Conservation (phyloP, 257 asterid genomes). For the Nicotiana attenuata region DNA sequence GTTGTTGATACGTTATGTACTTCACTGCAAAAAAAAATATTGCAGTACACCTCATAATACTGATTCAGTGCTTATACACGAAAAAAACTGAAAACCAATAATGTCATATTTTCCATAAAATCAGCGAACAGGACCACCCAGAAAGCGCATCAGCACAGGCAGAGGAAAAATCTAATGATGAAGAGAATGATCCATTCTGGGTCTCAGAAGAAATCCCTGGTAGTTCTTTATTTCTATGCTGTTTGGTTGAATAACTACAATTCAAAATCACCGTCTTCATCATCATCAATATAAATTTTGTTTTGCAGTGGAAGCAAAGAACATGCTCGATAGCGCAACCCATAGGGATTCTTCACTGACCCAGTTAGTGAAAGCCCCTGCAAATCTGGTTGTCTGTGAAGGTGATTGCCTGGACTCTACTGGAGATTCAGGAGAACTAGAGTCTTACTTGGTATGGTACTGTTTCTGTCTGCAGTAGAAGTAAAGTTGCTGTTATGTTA, state of each 20-base stretch:
- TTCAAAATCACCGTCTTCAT: background rate
- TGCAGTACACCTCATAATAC: background rate
- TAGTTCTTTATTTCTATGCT: slow-evolving; percentile 24
- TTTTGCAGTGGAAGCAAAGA: slow-evolving; percentile 67
- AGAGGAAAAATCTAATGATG: slow-evolving; percentile 31
- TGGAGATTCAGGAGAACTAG: slow-evolving; percentile 76
- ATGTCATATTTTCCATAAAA: slow-evolving; percentile 6
- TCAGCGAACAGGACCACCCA: slow-evolving; percentile 57
- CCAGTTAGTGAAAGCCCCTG: slow-evolving; percentile 64
- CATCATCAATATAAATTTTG: slow-evolving; percentile 5
- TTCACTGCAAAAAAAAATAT: background rate
- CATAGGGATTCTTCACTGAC: slow-evolving; percentile 30
- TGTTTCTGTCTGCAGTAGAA: slow-evolving; percentile 6
- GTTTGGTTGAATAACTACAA: slow-evolving; percentile 2
- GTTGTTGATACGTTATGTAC: background rate
- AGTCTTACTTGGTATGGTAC: slow-evolving; percentile 70
- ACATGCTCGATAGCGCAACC: slow-evolving; percentile 40
- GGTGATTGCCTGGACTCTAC: slow-evolving; percentile 81
- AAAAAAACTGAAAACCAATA: background rate
- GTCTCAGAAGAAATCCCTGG: slow-evolving; percentile 74
- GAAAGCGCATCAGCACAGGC: slow-evolving; percentile 31
- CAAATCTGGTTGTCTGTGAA: slow-evolving; percentile 85
- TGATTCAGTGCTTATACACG: background rate
- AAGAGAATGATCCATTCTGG: slow-evolving; percentile 61
- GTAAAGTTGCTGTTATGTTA: slow-evolving; percentile 7